Conservation (phyloP, 139 green algal species). For the Chlamydomonas incerta region DNA sequence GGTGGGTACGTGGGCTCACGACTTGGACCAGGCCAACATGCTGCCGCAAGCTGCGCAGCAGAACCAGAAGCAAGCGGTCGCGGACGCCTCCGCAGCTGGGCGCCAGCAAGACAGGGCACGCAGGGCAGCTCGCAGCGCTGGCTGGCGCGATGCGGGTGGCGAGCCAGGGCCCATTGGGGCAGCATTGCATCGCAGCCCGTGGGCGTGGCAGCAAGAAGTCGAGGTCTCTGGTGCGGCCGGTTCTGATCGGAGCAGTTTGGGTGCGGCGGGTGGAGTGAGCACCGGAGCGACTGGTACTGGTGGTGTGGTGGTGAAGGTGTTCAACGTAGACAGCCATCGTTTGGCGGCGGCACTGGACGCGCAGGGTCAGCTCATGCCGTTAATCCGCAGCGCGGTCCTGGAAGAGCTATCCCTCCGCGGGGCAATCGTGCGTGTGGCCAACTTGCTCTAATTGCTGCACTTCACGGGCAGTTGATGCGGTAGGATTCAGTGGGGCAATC, state of each 20-base stretch:
- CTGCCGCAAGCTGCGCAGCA: slow-evolving; percentile 41
- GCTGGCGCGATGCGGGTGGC: background rate
- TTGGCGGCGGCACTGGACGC: slow-evolving; percentile 81
- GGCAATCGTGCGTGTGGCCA: background rate
- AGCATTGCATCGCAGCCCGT: background rate
- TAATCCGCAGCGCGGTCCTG: slow-evolving; percentile 70
- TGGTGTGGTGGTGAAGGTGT: slow-evolving; percentile 46
- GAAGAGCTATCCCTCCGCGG: background rate
- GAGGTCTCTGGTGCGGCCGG: background rate
- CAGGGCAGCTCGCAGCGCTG: background rate
- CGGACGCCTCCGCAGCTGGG: too few species aligned
- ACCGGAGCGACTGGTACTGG: background rate
- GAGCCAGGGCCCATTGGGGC: background rate
- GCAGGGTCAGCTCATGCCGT: slow-evolving; percentile 65
- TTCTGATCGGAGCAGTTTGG: too few species aligned
- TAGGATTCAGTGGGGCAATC: too few species aligned
- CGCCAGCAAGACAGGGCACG: too few species aligned
- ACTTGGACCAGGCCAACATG: slow-evolving; percentile 77
- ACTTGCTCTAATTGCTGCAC: slow-evolving; percentile 20
- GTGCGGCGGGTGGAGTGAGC: too few species aligned
- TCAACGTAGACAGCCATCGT: slow-evolving; percentile 78
- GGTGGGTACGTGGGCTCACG: slow-evolving; percentile 84
- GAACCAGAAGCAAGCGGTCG: too few species aligned
- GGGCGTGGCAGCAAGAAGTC: slow-evolving; percentile 6
- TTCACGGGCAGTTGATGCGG: too few species aligned